These are phyloP conservation scores for Diaporthe sp. DNA, from an alignment of 2,329 filamentous ascomycete species.

Conservation along the genomic window DNA sequence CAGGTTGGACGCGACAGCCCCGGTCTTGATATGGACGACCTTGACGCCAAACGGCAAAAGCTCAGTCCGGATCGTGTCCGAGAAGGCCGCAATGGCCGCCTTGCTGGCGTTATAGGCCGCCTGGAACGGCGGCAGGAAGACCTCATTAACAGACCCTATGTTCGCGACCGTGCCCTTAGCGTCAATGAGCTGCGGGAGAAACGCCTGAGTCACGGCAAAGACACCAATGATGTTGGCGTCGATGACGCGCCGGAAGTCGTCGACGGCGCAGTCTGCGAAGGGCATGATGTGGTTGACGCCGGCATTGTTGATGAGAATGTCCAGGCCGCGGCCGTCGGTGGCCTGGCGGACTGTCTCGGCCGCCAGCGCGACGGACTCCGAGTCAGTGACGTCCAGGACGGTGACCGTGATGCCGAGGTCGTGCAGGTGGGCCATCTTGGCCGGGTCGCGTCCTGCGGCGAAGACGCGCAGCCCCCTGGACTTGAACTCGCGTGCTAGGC, in stretches of 20 bases:
- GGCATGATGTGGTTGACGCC: slow-evolving; percentile 50
- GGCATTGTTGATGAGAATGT: slow-evolving; percentile 60
- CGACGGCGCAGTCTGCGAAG: slow-evolving; percentile 49
- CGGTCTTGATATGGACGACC: slow-evolving; percentile 50
- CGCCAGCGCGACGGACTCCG: slow-evolving; percentile 48
- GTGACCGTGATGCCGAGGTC: slow-evolving; percentile 53
- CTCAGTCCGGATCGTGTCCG: slow-evolving; percentile 56
- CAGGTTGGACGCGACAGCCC: slow-evolving; percentile 49
- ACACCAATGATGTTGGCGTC: slow-evolving; percentile 55
- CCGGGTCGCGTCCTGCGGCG: slow-evolving; percentile 53
- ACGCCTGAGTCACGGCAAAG: slow-evolving; percentile 54
- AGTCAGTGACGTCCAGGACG: slow-evolving; percentile 55
- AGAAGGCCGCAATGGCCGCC: slow-evolving; percentile 54
- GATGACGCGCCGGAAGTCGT: slow-evolving; percentile 48
- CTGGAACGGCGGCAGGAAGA: slow-evolving; percentile 51
- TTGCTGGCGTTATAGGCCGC: slow-evolving; percentile 58
- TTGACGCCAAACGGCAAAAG: slow-evolving; percentile 50
- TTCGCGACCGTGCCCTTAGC: slow-evolving; percentile 53
- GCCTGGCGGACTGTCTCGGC: slow-evolving; percentile 48
- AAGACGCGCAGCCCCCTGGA: slow-evolving; percentile 53
- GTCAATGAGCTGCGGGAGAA: slow-evolving; percentile 52
- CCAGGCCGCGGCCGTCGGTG: slow-evolving; percentile 52
- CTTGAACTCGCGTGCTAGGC: slow-evolving; percentile 55
- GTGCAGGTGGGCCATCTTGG: slow-evolving; percentile 49
- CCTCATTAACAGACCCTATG: slow-evolving; percentile 51